A percentile compares a stretch with the other conserved stretches of the same genome.
Conservation (phyloP, 495 filamentous ascomycete species). For the Sordaria brevicollis region DNA sequence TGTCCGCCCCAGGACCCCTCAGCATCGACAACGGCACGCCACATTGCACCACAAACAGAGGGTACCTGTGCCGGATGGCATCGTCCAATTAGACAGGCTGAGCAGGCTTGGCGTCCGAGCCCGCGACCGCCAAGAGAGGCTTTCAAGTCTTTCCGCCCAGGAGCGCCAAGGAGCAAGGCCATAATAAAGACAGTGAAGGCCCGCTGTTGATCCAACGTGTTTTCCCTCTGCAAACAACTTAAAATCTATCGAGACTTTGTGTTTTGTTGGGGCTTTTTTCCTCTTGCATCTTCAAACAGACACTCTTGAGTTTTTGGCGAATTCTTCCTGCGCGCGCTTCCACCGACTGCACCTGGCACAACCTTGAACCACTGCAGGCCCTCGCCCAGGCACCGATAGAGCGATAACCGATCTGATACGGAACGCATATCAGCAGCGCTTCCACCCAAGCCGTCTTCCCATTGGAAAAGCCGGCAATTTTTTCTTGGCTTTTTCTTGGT, state of each 20-base stretch:
- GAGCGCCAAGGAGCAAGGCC: conserved; percentile 31
- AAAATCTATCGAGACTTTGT: conserved; percentile 9
- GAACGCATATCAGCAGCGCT: neutral
- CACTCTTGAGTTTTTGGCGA: neutral
- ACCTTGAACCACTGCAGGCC: neutral
- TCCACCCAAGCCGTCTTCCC: neutral
- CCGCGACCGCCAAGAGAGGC: conserved; percentile 29
- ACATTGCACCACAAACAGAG: conserved; percentile 3
- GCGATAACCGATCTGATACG: neutral
- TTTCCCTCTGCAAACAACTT: conserved; percentile 19
- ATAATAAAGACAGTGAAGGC: conserved; percentile 37
- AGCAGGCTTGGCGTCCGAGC: conserved; percentile 14
- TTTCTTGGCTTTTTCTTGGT: neutral
- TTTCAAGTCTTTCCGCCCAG: conserved; percentile 39
- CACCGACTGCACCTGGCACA: neutral
- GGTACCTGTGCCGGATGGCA: conserved; percentile 12
- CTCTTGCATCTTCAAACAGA: neutral
- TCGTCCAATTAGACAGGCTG: conserved; percentile 14
- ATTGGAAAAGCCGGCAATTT: neutral
- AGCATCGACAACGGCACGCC: neutral
- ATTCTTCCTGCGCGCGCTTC: neutral
- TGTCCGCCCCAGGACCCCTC: neutral
- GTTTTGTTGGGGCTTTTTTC: conserved; percentile 10
- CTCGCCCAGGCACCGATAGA: neutral
- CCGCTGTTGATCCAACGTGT: conserved; percentile 24